These are phyloP conservation scores for Uncinocarpus reesii DNA, from an alignment of 2,329 filamentous ascomycete species.

Conservation along the genomic window DNA sequence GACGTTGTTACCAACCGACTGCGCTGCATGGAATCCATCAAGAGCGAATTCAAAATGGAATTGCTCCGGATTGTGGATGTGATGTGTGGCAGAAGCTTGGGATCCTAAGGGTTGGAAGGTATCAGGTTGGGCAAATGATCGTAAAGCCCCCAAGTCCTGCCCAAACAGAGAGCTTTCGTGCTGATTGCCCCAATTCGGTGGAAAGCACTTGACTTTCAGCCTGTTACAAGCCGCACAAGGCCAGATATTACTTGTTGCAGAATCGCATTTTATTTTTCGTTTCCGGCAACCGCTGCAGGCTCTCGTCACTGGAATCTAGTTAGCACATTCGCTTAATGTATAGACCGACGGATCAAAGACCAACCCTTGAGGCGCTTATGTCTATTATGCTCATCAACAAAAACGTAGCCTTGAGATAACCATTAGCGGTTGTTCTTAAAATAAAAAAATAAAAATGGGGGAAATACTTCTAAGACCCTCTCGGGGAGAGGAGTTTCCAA, in stretches of 20 bases:
- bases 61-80: neutral
- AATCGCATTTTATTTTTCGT: constrained; percentile 96
- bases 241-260: constrained; percentile 94
- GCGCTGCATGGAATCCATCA: neutral
- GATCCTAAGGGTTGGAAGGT: neutral
- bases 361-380: constrained; percentile 92
- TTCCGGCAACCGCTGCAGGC: constrained; percentile 91
- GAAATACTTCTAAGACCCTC: constrained; percentile 70
- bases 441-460: neutral
- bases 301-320: constrained; percentile 65
- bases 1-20: constrained; percentile 33
- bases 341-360: constrained; percentile 10
- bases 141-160: neutral
- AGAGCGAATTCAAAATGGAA: constrained; percentile 2
- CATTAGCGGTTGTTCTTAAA: constrained; percentile 12
- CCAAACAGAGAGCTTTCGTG: neutral
- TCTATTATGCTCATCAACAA: constrained; percentile 96
- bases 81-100: neutral
- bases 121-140: neutral
- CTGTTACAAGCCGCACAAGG: constrained; percentile 89
- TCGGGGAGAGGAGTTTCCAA: constrained; percentile 52
- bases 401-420: constrained; percentile 73
- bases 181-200: constrained; percentile 49
- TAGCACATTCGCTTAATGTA: neutral
- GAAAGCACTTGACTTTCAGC: constrained; percentile 84